Evolutionary conservation across 2,329 filamentous ascomycete genomes (phyloP).

Genomic region (Aspergillus brunneoviolaceus): DNA sequence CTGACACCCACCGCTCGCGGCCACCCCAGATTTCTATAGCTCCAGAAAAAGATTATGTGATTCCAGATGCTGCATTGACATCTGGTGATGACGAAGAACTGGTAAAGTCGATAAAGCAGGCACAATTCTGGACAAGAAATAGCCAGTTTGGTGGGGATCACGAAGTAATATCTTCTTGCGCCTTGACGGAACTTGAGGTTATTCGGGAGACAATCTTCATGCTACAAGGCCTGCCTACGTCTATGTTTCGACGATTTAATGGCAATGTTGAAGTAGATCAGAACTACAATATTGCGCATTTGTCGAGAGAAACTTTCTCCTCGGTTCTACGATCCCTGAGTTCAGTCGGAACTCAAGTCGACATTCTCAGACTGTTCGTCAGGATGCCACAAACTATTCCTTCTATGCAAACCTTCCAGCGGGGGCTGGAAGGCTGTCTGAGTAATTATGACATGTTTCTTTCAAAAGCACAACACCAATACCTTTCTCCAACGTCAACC

Average conservation of each 20-base stretch:
- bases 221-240: slow-evolving; percentile 75
- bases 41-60: slow-evolving; percentile 33
- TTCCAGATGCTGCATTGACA: slow-evolving; percentile 35
- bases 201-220: slow-evolving; percentile 81
- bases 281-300: slow-evolving; percentile 36
- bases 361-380: slow-evolving; percentile 51
- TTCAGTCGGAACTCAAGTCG: slow-evolving; percentile 49
- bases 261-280: slow-evolving; percentile 38
- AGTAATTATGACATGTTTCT: slow-evolving; percentile 59
- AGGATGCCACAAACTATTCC: slow-evolving; percentile 50
- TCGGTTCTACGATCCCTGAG: slow-evolving; percentile 46
- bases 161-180: slow-evolving; percentile 23
- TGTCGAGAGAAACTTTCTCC: slow-evolving; percentile 32
- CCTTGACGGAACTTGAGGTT: slow-evolving; percentile 68
- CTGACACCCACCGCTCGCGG: slow-evolving; percentile 30
- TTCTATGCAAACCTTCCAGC: slow-evolving; percentile 70
- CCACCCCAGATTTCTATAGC: slow-evolving; percentile 28
- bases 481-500: slow-evolving; percentile 55
- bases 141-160: slow-evolving; percentile 18
- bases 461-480: slow-evolving; percentile 59
- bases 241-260: slow-evolving; percentile 58
- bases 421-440: slow-evolving; percentile 60
- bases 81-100: slow-evolving; percentile 35
- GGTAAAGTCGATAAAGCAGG: slow-evolving; percentile 39
- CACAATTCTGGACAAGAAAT: slow-evolving; percentile 50